These are phyloP conservation scores for Oryza longistaminata DNA, from an alignment of 176 grass and related monocot genomes.

Conservation along the genomic window DNA sequence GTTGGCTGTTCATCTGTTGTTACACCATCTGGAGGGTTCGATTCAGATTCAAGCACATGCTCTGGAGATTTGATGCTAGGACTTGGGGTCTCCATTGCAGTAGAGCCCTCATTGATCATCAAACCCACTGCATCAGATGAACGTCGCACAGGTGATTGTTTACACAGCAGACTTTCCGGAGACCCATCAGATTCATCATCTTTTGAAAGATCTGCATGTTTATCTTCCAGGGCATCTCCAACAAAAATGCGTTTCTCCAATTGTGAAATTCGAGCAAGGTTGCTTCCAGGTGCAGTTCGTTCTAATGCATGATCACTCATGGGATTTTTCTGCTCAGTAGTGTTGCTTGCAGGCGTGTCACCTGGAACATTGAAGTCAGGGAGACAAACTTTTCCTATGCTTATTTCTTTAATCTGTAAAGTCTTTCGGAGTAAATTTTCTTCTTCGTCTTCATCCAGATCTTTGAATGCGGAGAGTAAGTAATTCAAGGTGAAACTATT, in stretches of 20 bases:
- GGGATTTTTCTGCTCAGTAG: not conserved
- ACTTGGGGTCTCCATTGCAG: conserved; percentile 22
- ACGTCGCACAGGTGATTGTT: conserved; percentile 14
- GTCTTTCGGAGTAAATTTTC: conserved; percentile 40
- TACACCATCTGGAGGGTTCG: conserved; percentile 2
- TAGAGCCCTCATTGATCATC: conserved; percentile 14
- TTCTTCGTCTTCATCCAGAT: conserved; percentile 45
- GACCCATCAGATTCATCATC: conserved; percentile 43
- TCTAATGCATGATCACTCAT: conserved; percentile 14
- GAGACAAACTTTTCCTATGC: conserved; percentile 34
- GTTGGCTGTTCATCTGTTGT: conserved; percentile 24
- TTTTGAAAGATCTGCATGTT: conserved; percentile 20
- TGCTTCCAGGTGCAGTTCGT: conserved; percentile 28
- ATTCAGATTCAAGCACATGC: conserved; percentile 39
- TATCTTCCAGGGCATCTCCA: conserved; percentile 24
- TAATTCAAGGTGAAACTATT: conserved; percentile 14
- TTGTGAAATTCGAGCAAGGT: conserved; percentile 38
- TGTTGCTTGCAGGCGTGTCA: conserved; percentile 13
- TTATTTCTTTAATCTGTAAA: conserved; percentile 51
- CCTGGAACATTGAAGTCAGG: conserved; percentile 30
- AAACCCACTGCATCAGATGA: conserved; percentile 23
- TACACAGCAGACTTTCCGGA: conserved; percentile 40
- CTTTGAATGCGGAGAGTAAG: conserved; percentile 44
- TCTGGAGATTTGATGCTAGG: conserved; percentile 11
- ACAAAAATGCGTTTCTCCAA: conserved; percentile 37